phyloP scores from a whole-genome alignment of 768 basidiomycete genomes.

The Russula brevipes region DNA sequence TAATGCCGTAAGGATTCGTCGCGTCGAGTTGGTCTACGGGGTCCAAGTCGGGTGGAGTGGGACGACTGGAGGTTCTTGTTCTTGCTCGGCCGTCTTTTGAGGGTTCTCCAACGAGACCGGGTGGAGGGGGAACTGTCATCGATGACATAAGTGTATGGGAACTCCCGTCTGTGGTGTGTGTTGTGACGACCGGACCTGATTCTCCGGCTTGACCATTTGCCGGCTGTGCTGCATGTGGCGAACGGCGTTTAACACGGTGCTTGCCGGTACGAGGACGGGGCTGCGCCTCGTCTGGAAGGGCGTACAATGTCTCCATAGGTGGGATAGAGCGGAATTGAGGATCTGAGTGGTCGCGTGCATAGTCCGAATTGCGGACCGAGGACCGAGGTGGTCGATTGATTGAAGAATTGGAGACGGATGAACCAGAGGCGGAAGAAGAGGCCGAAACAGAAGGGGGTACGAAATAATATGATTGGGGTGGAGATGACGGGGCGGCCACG shows the following conservation, averaged over 20 bases:
- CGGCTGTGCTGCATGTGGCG: background rate
- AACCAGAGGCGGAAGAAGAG: constrained; percentile 16
- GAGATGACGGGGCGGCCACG: background rate
- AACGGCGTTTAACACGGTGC: constrained; percentile 11
- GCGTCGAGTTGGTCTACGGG: constrained; percentile 76
- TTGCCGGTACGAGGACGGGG: constrained; percentile 2
- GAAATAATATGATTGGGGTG: constrained; percentile 6
- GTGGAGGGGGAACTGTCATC: constrained; percentile 2
- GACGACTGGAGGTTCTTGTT: constrained; percentile 30
- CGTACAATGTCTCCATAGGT: background rate
- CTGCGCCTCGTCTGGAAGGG: background rate
- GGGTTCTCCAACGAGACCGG: constrained; percentile 14
- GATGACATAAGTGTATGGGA: constrained; percentile 13
- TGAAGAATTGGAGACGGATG: constrained; percentile 6
- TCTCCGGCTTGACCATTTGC: background rate
- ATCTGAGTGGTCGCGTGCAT: background rate
- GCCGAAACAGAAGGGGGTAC: constrained; percentile 7
- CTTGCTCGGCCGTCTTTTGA: constrained; percentile 27
- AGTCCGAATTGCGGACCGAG: constrained; percentile 4
- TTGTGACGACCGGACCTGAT: background rate
- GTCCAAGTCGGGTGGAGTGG: constrained; percentile 44
- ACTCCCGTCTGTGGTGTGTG: background rate
- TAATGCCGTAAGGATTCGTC: constrained; percentile 58
- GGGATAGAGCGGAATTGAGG: constrained; percentile 1
- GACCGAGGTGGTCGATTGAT: background rate